These are phyloP conservation scores for Ascochyta pisi DNA, from an alignment of 2,329 filamentous ascomycete genomes.

Conservation along the genomic window DNA sequence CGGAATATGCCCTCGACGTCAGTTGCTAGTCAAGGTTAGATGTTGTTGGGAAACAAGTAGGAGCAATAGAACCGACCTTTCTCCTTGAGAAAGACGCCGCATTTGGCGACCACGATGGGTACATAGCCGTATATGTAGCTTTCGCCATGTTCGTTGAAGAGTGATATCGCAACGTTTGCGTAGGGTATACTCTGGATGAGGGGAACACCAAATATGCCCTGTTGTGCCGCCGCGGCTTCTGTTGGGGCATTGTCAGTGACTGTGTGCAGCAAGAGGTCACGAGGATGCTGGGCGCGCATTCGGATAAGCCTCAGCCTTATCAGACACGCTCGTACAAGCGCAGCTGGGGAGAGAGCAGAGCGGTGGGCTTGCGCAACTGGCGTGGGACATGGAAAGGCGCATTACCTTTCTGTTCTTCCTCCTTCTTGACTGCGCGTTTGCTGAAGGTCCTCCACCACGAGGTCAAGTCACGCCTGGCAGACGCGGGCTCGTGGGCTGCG, in stretches of 20 bases:
- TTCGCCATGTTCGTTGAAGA: constrained; percentile 88
- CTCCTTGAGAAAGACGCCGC: constrained; percentile 95
- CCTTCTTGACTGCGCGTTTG: constrained; percentile 66
- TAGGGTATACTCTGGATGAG: constrained; percentile 95
- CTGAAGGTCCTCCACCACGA: constrained; percentile 98
- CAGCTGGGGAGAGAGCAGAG: constrained; percentile 6
- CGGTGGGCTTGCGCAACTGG: background rate
- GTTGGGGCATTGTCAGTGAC: constrained; percentile 31
- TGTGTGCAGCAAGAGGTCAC: constrained; percentile 21
- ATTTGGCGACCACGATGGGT: constrained; percentile 97
- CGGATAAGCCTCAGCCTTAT: constrained; percentile 27
- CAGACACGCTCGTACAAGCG: constrained; percentile 10
- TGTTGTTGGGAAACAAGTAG: background rate
- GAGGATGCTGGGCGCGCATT: constrained; percentile 26
- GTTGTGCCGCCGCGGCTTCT: constrained; percentile 53
- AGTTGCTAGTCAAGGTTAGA: constrained; percentile 69
- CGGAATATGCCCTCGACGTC: constrained; percentile 96
- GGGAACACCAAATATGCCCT: constrained; percentile 93
- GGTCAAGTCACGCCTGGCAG: constrained; percentile 84
- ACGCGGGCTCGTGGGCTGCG: constrained; percentile 69
- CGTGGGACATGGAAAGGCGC: background rate
- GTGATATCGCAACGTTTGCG: constrained; percentile 96
- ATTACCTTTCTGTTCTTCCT: constrained; percentile 66
- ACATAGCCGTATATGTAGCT: constrained; percentile 99
- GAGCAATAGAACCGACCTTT: constrained; percentile 70